Base-by-base conservation (phyloP, 768 basidiomycete genomes). In the Agrocybe pediades region DNA sequence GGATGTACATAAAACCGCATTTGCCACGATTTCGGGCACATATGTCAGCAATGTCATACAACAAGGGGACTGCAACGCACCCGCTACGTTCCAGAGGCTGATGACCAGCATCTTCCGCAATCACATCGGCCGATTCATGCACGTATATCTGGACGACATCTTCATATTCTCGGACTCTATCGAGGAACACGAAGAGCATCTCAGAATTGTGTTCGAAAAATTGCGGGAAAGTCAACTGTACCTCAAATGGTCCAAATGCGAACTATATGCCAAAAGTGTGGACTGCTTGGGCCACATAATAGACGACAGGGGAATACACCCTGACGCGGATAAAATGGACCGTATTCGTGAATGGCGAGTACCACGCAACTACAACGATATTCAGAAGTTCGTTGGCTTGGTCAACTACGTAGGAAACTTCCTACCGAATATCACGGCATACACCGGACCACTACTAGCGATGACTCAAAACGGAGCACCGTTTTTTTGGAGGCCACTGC, bases 61-160 rank as follows among this genome's bases (percentile, higher is more conserved):
- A 51, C 71, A 74, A 40, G 76, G 76, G 0, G 71, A 81, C 47
- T 75, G 74, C 42, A 80, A 82, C 55, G 71, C 73, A 0, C 77
- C 74, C 0, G 63, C 74, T 0, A 82, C 77, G 0, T 82, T 78
- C 49, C 80, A 82, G 49, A 33, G 68, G 0, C 55, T 81, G 0
- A 78, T 80, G 72, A 77, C 66, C 0, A 24, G 53, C 2, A 66
- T 79, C n/a, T 77, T 82, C 42, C 53, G 65, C 1, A 67, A 74
- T 0, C 45, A 60, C 16, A 70, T 81, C 2, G 74, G 75, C 0
- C 20, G 39, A 8, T 78, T 74, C 50, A 26, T 79, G 7, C 71
- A 79, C 41, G 67, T 74, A 2, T 80, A 79, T 51, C 57, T 80
- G 0, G 77, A 81, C 51, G 73, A 80, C 56, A 69, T 80, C 2